Evolutionary conservation across 768 basidiomycete species (phyloP).

Genomic region (Lactarius sanguifluus): DNA sequence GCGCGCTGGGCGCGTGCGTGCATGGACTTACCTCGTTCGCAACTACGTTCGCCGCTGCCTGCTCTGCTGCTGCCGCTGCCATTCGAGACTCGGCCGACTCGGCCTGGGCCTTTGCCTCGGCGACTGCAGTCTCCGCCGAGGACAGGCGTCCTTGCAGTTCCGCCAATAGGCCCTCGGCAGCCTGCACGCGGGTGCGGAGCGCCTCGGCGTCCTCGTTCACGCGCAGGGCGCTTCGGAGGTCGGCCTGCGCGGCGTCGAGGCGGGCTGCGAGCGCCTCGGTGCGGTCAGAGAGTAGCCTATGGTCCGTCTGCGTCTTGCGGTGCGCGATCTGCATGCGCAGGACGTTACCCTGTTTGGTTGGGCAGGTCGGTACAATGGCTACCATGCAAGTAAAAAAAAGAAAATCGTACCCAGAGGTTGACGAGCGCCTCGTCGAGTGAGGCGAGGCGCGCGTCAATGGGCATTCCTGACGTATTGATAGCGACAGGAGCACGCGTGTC

Average conservation of each 20-base stretch:
- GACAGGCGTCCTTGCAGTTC: slow-evolving; percentile 18
- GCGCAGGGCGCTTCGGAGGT: slow-evolving; percentile 10
- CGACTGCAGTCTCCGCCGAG: slow-evolving; percentile 1
- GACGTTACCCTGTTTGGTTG: slow-evolving; percentile 23
- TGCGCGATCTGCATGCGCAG: slow-evolving; percentile 30
- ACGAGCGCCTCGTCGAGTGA: slow-evolving; percentile 30
- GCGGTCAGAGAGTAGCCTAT: slow-evolving; percentile 29
- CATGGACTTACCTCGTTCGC: slow-evolving; percentile 22
- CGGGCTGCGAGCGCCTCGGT: slow-evolving; percentile 26
- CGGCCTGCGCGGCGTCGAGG: slow-evolving; percentile 24
- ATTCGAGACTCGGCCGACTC: slow-evolving; percentile 40
- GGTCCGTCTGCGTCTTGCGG: slow-evolving; percentile 31
- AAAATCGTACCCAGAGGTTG: slow-evolving; percentile 27
- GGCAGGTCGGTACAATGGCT: background rate
- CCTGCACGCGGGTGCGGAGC: slow-evolving; percentile 11
- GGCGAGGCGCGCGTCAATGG: slow-evolving; percentile 20
- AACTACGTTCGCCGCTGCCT: background rate
- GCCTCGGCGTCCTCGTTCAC: slow-evolving; percentile 10
- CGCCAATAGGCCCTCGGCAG: slow-evolving; percentile 12
- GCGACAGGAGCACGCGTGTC: slow-evolving; percentile 13
- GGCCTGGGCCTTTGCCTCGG: slow-evolving; percentile 32
- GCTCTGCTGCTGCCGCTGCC: slow-evolving; percentile 5
- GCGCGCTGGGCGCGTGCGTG: slow-evolving; percentile 24
- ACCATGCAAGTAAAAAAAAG: background rate
- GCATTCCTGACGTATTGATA: background rate